Percentiles rank a stretch among this genome's conserved stretches.
Conservation (phyloP, 768 basidiomycete species). For the Candolleomyces eurysporus region DNA sequence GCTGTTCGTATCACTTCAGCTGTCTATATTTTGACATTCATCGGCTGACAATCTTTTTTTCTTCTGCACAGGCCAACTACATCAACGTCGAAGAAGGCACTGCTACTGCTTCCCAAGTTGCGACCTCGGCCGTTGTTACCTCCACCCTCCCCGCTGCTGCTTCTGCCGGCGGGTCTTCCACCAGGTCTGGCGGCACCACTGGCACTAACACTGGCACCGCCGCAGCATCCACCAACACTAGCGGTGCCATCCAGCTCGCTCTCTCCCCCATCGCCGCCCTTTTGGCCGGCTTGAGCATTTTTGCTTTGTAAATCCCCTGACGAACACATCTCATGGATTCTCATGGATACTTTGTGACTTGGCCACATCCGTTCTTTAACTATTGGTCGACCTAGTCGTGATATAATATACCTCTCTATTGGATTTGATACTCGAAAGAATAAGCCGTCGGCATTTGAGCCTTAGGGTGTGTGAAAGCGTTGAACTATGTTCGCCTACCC, state of each 20-base stretch:
- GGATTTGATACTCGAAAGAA: too few relatives aligned
- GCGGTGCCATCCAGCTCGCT: slow-evolving; percentile 1
- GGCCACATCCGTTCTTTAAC: too few relatives aligned
- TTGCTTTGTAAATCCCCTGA: slow-evolving; percentile 6
- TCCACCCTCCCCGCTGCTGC: slow-evolving; percentile 45
- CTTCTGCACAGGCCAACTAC: slow-evolving; percentile 56
- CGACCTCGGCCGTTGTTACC: slow-evolving; percentile 66
- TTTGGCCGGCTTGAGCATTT: slow-evolving; percentile 5
- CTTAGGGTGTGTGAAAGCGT: too few relatives aligned
- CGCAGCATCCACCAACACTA: background rate
- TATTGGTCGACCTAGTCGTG: too few relatives aligned
- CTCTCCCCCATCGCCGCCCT: slow-evolving; percentile 4
- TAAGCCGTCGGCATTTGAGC: too few relatives aligned
- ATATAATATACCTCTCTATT: too few relatives aligned
- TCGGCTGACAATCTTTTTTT: slow-evolving; percentile 1
- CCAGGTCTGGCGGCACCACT: slow-evolving; percentile 12
- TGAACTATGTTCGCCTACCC: too few relatives aligned
- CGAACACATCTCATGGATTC: background rate
- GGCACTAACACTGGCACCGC: slow-evolving; percentile 10
- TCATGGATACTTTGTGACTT: background rate
- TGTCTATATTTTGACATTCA: background rate
- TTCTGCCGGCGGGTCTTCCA: slow-evolving; percentile 6
- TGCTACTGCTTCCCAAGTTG: slow-evolving; percentile 46
- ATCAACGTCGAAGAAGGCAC: slow-evolving; percentile 71
- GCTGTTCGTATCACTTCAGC: slow-evolving; percentile 39